Conservation (phyloP, 495 filamentous ascomycete genomes). For the Aspergillus incahuasiensis region DNA sequence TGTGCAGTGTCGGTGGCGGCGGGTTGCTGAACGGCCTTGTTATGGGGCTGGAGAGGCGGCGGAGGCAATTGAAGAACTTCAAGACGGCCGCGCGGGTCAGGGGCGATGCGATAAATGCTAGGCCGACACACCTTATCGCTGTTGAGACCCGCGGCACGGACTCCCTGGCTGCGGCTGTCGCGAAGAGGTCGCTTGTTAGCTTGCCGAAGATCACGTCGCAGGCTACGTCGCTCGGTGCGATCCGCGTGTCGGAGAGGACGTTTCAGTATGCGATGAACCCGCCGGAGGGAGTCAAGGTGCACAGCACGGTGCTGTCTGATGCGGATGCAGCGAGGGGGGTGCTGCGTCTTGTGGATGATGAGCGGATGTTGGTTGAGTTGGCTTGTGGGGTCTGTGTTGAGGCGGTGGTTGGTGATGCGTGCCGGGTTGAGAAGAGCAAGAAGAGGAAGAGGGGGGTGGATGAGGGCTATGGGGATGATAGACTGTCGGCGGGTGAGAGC, state of each 20-base stretch:
- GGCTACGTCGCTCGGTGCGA: conserved; percentile 73
- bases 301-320: conserved; percentile 69
- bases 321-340: conserved; percentile 74
- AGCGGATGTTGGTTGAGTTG: conserved; percentile 73
- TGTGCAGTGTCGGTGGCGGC: conserved; percentile 86
- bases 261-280: conserved; percentile 56
- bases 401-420: conserved; percentile 42
- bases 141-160: conserved; percentile 82
- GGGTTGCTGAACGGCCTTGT: conserved; percentile 79
- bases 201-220: conserved; percentile 74
- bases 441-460: conserved; percentile 38
- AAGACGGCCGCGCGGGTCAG: neutral
- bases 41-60: conserved; percentile 56
- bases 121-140: conserved; percentile 59
- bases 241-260: conserved; percentile 64
- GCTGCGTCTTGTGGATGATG: conserved; percentile 74
- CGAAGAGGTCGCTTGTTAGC: conserved; percentile 56
- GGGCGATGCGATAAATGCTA: too few species aligned
- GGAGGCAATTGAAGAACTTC: neutral
- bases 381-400: conserved; percentile 78
- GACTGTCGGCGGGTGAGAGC: conserved; percentile 30
- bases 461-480: conserved; percentile 42
- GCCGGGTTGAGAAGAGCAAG: conserved; percentile 14
- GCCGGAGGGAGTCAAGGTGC: conserved; percentile 45
- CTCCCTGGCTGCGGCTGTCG: conserved; percentile 57